Evolutionary conservation across 371 early-diverging fungal genomes (phyloP).

Genomic region (Dichotomocladium elegans): DNA sequence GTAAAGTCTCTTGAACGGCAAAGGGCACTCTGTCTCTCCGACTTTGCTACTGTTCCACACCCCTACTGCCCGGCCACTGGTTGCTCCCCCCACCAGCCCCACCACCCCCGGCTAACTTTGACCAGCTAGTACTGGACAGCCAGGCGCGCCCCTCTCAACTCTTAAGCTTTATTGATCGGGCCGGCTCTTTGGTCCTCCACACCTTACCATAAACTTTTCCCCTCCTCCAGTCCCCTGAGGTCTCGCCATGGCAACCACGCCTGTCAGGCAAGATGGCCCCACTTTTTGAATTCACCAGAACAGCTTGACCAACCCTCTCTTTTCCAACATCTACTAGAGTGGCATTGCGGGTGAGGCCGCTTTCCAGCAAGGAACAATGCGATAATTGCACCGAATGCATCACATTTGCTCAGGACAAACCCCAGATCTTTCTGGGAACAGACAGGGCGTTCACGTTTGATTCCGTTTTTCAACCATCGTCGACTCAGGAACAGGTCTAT

Average conservation of each 20-base stretch:
- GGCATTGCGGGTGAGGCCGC: constrained; percentile 25
- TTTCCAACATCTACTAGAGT: constrained; percentile 10
- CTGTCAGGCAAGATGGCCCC: constrained; percentile 15
- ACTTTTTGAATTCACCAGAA: too few relatives aligned
- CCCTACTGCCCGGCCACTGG: neutral
- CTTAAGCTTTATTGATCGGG: too few relatives aligned
- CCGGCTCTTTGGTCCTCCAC: neutral
- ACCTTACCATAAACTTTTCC: neutral
- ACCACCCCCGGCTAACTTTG: neutral
- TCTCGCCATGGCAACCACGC: constrained; percentile 14
- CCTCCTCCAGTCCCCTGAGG: constrained; percentile 2
- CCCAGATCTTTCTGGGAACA: constrained; percentile 55
- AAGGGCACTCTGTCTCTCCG: too few relatives aligned
- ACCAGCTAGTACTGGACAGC: neutral
- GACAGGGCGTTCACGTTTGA: constrained; percentile 83
- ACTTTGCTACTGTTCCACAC: too few relatives aligned
- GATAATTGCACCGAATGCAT: constrained; percentile 61
- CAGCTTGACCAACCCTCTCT: neutral
- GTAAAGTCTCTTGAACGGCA: too few relatives aligned
- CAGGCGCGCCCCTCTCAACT: too few relatives aligned
- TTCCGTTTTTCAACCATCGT: constrained; percentile 69
- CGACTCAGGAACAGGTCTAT: constrained; percentile 69
- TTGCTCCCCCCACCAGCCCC: neutral
- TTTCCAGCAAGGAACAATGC: constrained; percentile 66
- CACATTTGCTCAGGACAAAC: constrained; percentile 51